Evolutionary conservation across 495 filamentous ascomycete genomes (phyloP), one percentile per base, ranked within the genome.

Genomic region (Cryomyces antarcticus): DNA sequence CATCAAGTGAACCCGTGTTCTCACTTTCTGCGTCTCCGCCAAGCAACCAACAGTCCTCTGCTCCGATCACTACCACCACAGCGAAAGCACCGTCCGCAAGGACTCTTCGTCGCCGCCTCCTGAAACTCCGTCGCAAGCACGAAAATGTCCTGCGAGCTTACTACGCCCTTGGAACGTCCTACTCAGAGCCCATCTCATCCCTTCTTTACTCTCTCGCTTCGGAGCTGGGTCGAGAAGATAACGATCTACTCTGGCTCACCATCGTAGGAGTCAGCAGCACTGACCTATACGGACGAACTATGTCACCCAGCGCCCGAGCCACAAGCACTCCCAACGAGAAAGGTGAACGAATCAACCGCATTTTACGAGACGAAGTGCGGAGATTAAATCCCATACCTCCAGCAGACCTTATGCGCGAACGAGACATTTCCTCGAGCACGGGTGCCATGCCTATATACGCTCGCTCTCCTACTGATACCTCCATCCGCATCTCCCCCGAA

Each of bases 191-290:
- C 28, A 82, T 96, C 45, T 93, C 85, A 0, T 86, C 83, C 0
- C 72, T 97, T 53, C 64, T 97, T 46, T 97, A 96, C 61, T 92
- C 84, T 3, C 68, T 97, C 5, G 89, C 87, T 12, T 94, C 86
- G 2, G 89, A 95, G 50, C 72, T 96, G 7, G 92, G 88, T 45
- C 78, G 85, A 35, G 89, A 97, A 65, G 88, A 96, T 53, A 96
- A 96, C 52, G 86, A 97, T 51, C 64, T 95, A 29, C 73, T 97
- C 29, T 97, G 89, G 89, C 69, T 92, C 38, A 71, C 85, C 7
- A 94, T 96, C 49, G 80, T 96, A 24, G 89, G 89, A 7, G 82
- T 93, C 33, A 81, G 79, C 24, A 89, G 85, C 31, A 75, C 89
- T 57, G 88, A 94, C 55, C 72, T 95, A 0, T 93, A 87, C 46